phyloP scores from a whole-genome alignment of 2,329 filamentous ascomycete species.

The Colletotrichum sp. region DNA sequence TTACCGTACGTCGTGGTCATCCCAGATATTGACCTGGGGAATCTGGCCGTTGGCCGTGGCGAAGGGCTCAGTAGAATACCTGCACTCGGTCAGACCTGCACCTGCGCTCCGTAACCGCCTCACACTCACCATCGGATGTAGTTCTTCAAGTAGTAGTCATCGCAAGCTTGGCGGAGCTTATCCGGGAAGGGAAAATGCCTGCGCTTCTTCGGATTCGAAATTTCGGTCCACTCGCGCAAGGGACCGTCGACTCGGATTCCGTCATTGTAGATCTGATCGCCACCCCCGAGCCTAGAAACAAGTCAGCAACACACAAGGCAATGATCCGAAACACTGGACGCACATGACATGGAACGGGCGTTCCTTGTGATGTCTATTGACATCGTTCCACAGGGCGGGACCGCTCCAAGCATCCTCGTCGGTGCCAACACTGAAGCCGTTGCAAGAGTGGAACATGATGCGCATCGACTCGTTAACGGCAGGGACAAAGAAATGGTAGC shows the following conservation, averaged over 20 bases:
- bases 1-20: slow-evolving; percentile 78
- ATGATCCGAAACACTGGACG: slow-evolving; percentile 30
- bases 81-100: slow-evolving; percentile 56
- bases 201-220: slow-evolving; percentile 82
- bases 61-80: slow-evolving; percentile 82
- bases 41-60: slow-evolving; percentile 88
- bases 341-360: slow-evolving; percentile 90
- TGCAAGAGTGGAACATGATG: slow-evolving; percentile 98
- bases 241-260: slow-evolving; percentile 86
- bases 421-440: slow-evolving; percentile 90
- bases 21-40: slow-evolving; percentile 96
- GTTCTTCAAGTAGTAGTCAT: slow-evolving; percentile 89
- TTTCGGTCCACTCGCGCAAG: slow-evolving; percentile 80
- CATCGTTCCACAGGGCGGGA: slow-evolving; percentile 94
- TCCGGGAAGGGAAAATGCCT: slow-evolving; percentile 78
- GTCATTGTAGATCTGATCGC: slow-evolving; percentile 97
- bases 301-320: slow-evolving; percentile 21
- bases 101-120: slow-evolving; percentile 28
- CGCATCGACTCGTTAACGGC: slow-evolving; percentile 88
- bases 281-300: slow-evolving; percentile 76
- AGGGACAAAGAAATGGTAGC: slow-evolving; percentile 84
- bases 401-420: slow-evolving; percentile 88
- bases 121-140: slow-evolving; percentile 71
- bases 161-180: slow-evolving; percentile 80
- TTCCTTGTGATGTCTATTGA: slow-evolving; percentile 78